Conservation (phyloP, 257 asterid species). For the Rehmannia glutinosa region DNA sequence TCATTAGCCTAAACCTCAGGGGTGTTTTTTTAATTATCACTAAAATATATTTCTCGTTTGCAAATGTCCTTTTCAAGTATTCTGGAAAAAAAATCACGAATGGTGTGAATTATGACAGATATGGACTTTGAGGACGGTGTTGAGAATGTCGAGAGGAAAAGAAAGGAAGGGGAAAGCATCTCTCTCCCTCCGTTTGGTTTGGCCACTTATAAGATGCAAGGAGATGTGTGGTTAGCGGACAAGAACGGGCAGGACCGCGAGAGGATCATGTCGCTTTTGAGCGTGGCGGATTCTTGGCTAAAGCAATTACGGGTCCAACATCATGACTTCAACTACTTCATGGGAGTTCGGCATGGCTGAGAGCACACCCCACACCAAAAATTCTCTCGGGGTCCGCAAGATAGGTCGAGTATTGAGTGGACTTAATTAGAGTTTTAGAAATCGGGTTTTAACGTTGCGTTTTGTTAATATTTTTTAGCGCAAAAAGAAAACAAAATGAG, state of each 20-base stretch:
- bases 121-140: constrained; percentile 29
- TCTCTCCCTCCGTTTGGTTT: constrained; percentile 76
- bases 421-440: constrained; percentile 20
- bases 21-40: no score
- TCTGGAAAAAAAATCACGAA: background rate
- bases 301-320: constrained; percentile 90
- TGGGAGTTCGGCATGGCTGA: constrained; percentile 60
- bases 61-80: no score
- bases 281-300: constrained; percentile 94
- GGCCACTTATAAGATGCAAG: constrained; percentile 67
- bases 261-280: constrained; percentile 53
- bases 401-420: constrained; percentile 16
- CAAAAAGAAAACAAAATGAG: no score
- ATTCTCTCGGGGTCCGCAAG: constrained; percentile 16
- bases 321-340: constrained; percentile 91
- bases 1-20: no score
- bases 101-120: constrained; percentile 16
- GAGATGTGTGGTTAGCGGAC: constrained; percentile 60
- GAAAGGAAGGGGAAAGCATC: constrained; percentile 28
- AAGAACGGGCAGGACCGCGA: constrained; percentile 39
- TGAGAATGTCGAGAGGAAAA: constrained; percentile 24
- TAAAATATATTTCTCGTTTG: background rate
- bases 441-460: constrained; percentile 2
- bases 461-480: constrained; percentile 18
- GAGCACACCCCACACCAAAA: no score